Evolutionary conservation across 1,284 basidiomycete species (phyloP), one percentile per base, ranked within the genome.

Genomic region (Sparassis latifolia): DNA sequence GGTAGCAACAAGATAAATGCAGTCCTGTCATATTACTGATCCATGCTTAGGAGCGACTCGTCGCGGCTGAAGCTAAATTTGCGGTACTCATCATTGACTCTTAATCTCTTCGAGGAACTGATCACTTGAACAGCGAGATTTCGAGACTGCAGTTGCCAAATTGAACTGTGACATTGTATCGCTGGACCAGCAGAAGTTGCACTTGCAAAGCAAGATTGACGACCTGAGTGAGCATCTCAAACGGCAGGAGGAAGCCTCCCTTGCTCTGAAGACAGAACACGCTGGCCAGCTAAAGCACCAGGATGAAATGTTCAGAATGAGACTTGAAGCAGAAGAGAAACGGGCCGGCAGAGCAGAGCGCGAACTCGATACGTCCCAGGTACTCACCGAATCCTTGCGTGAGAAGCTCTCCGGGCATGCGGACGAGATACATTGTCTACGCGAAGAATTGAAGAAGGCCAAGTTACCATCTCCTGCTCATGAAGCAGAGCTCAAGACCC

Each of bases 31-130:
- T 20, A 20, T 20, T 20, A 20, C 20, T 20, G 20, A 20, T 20
- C 20, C 20, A 20, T 20, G 20, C 20, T 33, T 35, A 70, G 69
- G 69, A 71, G 44, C 67, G 68, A 20, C 51, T 70, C 44, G 53
- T 65, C 4, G 53, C 59, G 5, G 59, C 64, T 2, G 67, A 70
- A 50, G 54, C 59, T 10, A 45, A 54, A 10, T 59, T 59, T 50
- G 57, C 66, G 12, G 68, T 69, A 51, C n/a, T 61, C 55, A 12
- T 10, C 33, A 30, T 29, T 6, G 31, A 27, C 9, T 37, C 5
- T 7, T 29, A 20, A 31, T 40, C 28, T 33, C 31, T 28, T 35
- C 31, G 10, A 3, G 7, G 28, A 12, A 3, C 2, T 44, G 37
- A 30, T 4, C 29, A 10, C 9, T 5, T 10, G 44, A 10, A 6